Conservation (phyloP, 495 filamentous ascomycete genomes). For the Usnea hakonensis region DNA sequence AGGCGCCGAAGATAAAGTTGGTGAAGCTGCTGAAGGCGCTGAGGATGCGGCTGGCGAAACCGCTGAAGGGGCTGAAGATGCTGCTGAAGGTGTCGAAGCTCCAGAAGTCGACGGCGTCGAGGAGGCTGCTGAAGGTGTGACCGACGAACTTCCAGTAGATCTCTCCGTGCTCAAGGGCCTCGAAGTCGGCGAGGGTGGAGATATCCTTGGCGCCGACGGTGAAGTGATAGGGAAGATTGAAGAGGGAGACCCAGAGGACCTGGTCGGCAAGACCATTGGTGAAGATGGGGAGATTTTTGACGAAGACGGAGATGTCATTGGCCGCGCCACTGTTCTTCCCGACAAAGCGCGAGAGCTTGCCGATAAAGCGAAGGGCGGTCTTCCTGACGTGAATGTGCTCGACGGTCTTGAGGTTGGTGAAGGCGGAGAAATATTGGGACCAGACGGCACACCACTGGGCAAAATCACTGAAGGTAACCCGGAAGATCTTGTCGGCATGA, state of each 20-base stretch:
- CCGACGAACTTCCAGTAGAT: conserved; percentile 39
- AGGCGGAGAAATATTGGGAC: conserved; percentile 48
- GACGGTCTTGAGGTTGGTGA: conserved; percentile 50
- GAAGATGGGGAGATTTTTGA: conserved; percentile 48
- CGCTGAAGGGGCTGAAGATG: conserved; percentile 27
- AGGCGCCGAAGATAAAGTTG: conserved; percentile 32
- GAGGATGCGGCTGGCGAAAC: conserved; percentile 26
- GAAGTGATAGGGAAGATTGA: conserved; percentile 35
- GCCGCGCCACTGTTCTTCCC: conserved; percentile 37
- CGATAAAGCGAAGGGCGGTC: conserved; percentile 28
- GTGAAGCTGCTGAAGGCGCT: conserved; percentile 29
- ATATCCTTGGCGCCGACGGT: conserved; percentile 35
- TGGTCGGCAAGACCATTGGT: conserved; percentile 43
- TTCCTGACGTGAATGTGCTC: conserved; percentile 43
- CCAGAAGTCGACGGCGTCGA: conserved; percentile 30
- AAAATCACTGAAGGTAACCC: conserved; percentile 53
- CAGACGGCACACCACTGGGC: conserved; percentile 49
- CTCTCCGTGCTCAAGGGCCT: conserved; percentile 61
- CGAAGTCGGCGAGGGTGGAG: conserved; percentile 45
- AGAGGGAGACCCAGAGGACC: conserved; percentile 38
- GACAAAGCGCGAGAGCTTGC: conserved; percentile 27
- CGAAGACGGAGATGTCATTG: conserved; percentile 43
- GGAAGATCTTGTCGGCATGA: conserved; percentile 52
- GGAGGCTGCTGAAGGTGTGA: conserved; percentile 28
- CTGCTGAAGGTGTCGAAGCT: conserved; percentile 34